Conservation (phyloP, 495 filamentous ascomycete genomes). For the Talaromyces adpressus region DNA sequence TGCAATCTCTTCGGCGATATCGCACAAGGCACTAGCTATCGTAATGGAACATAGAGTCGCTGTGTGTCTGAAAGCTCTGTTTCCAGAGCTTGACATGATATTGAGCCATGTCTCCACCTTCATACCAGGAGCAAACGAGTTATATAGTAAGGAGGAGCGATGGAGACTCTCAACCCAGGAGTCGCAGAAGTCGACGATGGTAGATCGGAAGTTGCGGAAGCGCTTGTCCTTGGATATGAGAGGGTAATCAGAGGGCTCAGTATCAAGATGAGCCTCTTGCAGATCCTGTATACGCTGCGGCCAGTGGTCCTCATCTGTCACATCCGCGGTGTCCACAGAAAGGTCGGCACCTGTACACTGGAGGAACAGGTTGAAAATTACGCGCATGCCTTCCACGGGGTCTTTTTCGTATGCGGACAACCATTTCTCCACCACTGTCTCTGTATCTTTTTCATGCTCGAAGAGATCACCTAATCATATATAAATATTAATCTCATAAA, state of each 20-base stretch:
- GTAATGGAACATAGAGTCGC: slow-evolving; percentile 73
- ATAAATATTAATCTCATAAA: slow-evolving; percentile 9
- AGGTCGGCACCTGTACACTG: slow-evolving; percentile 73
- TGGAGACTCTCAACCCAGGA: slow-evolving; percentile 67
- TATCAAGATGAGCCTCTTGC: slow-evolving; percentile 71
- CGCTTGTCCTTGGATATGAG: slow-evolving; percentile 72
- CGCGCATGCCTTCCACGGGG: slow-evolving; percentile 60
- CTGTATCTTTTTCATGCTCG: slow-evolving; percentile 56
- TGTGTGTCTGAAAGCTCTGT: slow-evolving; percentile 88
- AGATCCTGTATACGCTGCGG: slow-evolving; percentile 64
- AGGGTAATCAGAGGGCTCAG: slow-evolving; percentile 85
- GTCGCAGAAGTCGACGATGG: slow-evolving; percentile 71
- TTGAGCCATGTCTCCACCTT: slow-evolving; percentile 82
- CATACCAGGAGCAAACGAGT: slow-evolving; percentile 66
- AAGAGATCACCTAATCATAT: slow-evolving; percentile 65
- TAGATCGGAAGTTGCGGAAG: slow-evolving; percentile 63
- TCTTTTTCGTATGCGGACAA: slow-evolving; percentile 63
- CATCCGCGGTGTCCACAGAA: slow-evolving; percentile 67
- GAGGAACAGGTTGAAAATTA: slow-evolving; percentile 84
- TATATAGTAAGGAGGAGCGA: slow-evolving; percentile 67
- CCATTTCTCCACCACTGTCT: slow-evolving; percentile 79
- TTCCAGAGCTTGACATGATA: slow-evolving; percentile 72
- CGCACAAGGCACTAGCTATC: slow-evolving; percentile 63
- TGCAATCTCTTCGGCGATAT: slow-evolving; percentile 53
- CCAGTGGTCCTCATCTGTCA: slow-evolving; percentile 77